A percentile compares a stretch with the other conserved stretches of the same genome.
Conservation (phyloP, 1,284 basidiomycete genomes). For the Cryptococcus sp. region DNA sequence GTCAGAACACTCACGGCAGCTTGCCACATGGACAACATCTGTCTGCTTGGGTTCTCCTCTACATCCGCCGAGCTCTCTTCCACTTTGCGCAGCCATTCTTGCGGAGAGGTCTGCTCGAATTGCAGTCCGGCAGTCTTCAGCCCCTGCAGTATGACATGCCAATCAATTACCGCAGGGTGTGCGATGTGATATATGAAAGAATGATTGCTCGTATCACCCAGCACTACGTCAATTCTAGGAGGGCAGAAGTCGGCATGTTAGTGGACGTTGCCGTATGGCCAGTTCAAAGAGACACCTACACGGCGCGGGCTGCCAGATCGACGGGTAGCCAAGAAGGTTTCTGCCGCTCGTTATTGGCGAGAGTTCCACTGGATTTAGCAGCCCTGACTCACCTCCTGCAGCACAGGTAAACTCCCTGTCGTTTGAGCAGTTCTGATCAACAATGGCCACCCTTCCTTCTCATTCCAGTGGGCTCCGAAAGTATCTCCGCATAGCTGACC, state of each 20-base stretch:
- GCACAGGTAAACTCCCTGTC: slow-evolving; percentile 41
- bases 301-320: slow-evolving; percentile 46
- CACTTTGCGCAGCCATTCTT: slow-evolving; percentile 45
- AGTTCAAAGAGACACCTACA: slow-evolving; percentile 25
- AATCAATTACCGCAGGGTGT: slow-evolving; percentile 28
- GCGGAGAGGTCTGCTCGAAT: slow-evolving; percentile 30
- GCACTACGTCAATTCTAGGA: slow-evolving; percentile 39
- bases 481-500: slow-evolving; percentile 53
- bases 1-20: slow-evolving; percentile 24
- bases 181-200: slow-evolving; percentile 35
- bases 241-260: background rate
- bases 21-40: slow-evolving; percentile 39
- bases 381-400: slow-evolving; percentile 37
- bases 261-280: background rate
- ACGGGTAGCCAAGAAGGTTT: slow-evolving; percentile 52
- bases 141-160: slow-evolving; percentile 34
- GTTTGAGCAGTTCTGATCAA: slow-evolving; percentile 44
- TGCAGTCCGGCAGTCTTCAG: slow-evolving; percentile 28
- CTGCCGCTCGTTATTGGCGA: slow-evolving; percentile 18
- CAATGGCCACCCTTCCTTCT: slow-evolving; percentile 53
- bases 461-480: slow-evolving; percentile 52
- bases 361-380: background rate
- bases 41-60: slow-evolving; percentile 26
- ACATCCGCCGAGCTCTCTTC: slow-evolving; percentile 16
- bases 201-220: background rate